Base-by-base conservation (phyloP, 2,329 filamentous ascomycete species). In the Sarocladium kiliense region DNA sequence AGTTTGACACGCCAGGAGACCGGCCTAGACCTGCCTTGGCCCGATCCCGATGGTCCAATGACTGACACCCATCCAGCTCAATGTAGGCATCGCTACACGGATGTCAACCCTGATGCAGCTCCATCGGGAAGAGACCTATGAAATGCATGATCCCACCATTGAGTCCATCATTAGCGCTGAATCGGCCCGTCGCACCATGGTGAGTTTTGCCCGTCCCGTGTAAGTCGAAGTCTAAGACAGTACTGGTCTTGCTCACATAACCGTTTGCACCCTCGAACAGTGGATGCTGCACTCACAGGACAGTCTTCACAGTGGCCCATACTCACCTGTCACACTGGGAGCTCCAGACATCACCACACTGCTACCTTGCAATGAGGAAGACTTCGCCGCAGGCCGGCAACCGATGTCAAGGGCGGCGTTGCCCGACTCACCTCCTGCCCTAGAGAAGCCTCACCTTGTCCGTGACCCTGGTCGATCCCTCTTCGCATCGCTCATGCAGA, bases 211-310 rank as follows among this genome's bases (percentile, higher is more conserved):
- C 58, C 27, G 55, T 56, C 25, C 54, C 12, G 23, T 18, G 11
- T 21, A 36, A 51, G 27, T 45, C 11, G 34, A 36, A 16, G 44
- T 27, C 12, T 27, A 11, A 7, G 6, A 36, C 30, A 53, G 32
- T n/a, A n/a, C 16, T 37, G 21, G 34, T 42, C 30, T 25, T 50
- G 47, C 47, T 51, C 26, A 51, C 47, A 36, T 34, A 30, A 34
- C 30, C 16, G 3, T 18, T n/a, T 36, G 18, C 30, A 21, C 47
- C 4, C n/a, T 10, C 44, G 21, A 49, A 34, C 53, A 81, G 77
- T 83, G 80, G 80, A 82, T 82, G 78, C 62, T 83, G 32, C 77
- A 82, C 61, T 81, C 75, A 59, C 80, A 83, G 61, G 80, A 83
- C 58, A 81, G 80, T 59, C 69, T 83, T 23, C 77, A 81, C 58